Evolutionary conservation across 257 asterid genomes (phyloP), one percentile per base, ranked within the genome.

Genomic region (Dorcoceras hygrometricum): DNA sequence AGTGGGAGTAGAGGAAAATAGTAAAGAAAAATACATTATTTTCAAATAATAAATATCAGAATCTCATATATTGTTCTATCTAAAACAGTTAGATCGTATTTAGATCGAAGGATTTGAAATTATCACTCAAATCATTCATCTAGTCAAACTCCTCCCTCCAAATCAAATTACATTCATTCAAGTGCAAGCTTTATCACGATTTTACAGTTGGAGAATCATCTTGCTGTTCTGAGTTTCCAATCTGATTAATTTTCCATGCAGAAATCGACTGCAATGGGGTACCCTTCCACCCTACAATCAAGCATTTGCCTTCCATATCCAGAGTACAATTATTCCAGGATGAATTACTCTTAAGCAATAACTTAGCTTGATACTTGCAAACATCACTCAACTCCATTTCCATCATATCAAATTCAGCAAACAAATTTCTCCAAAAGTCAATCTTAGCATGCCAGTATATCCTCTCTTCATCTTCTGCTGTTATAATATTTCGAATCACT

Each of bases 231-330:
- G 39, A 0, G 12, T 32, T 32, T 32, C 39, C 39, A 32, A 6
- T 32, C 39, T 32, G 39, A 29, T 29, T 29, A 32, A 76, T 72
- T 62, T 69, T 77, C 79, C 81, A 76, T 20, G 63, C 76, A 24
- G 82, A 78, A 32, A 83, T 59, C 10, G 80, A 75, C 71, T 64
- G 70, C 29, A 80, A 34, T 18, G 85, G 78, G 29, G 75, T 68
- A 36, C 80, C 88, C 59, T 66, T 77, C 85, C 88, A 80, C 23
- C 76, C 73, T 29, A 80, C 24, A 9, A 75, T 63, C 68, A 83
- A 46, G 57, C 76, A 63, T 53, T 78, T 80, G 7, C 73, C 86
- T 62, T 78, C 62, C 73, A 69, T 65, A 2, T 75, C 62, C 23
- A 83, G 56, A 25, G 67, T 75, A 76, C 85, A 80, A 6, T 23